Evolutionary conservation across 371 early-diverging fungal species (phyloP).

Genomic region (Mortierella sp.): DNA sequence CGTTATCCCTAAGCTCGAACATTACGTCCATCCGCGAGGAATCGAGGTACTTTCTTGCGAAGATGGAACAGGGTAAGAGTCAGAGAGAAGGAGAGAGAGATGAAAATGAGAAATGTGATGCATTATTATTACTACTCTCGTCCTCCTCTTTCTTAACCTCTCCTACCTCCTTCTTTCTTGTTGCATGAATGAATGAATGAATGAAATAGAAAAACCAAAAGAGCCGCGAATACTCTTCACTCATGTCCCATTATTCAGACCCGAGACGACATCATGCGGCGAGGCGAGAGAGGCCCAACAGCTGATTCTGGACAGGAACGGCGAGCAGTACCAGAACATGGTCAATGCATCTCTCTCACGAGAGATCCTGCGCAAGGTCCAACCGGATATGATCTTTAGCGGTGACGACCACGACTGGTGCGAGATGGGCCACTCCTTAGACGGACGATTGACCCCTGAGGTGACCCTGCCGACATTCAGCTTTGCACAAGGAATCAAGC

Average conservation of each 20-base stretch:
- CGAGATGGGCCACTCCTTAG: conserved; percentile 62
- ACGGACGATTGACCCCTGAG: conserved; percentile 47
- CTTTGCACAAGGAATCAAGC: conserved; percentile 68
- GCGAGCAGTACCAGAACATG: conserved; percentile 92
- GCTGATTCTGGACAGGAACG: conserved; percentile 66
- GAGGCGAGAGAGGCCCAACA: conserved; percentile 65
- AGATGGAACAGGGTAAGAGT: conserved; percentile 50
- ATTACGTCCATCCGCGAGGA: conserved; percentile 60
- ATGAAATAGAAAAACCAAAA: conserved; percentile 11
- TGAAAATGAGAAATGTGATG: background rate
- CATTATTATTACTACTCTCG: background rate
- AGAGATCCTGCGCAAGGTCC: conserved; percentile 69
- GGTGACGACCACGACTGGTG: conserved; percentile 97
- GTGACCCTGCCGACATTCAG: conserved; percentile 70
- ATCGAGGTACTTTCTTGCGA: conserved; percentile 62
- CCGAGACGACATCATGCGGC: conserved; percentile 77
- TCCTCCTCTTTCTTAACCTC: background rate
- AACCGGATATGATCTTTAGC: conserved; percentile 82
- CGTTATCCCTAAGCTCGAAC: conserved; percentile 77
- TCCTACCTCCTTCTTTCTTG: background rate
- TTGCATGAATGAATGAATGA: background rate
- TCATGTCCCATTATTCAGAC: conserved; percentile 87
- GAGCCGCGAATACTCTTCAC: conserved; percentile 76
- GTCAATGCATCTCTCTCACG: conserved; percentile 66
- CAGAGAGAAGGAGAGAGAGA: background rate